A percentile compares a stretch with the other conserved stretches of the same genome.
Evolutionary conservation across 352 stramenopile genomes (phyloP).

Genomic region (Phytophthora aleatoria): DNA sequence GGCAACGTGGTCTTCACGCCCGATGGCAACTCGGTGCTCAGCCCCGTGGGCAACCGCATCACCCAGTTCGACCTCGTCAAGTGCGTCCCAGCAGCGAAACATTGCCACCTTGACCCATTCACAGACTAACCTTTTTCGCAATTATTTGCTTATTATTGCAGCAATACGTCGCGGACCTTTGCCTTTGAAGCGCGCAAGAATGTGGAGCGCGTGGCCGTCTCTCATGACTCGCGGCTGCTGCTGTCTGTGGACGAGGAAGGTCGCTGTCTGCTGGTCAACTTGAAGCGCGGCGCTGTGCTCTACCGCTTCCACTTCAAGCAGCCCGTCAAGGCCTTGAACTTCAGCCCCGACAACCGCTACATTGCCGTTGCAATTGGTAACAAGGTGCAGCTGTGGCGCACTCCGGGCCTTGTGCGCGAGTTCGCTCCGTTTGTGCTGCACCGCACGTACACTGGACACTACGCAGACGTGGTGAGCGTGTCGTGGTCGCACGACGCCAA

Average conservation of each 20-base stretch:
- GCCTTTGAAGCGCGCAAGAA: constrained; percentile 93
- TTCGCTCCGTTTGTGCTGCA: constrained; percentile 92
- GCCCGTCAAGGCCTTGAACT: constrained; percentile 81
- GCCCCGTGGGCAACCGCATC: constrained; percentile 94
- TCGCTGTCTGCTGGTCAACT: constrained; percentile 90
- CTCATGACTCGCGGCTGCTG: constrained; percentile 88
- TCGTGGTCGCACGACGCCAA: constrained; percentile 89
- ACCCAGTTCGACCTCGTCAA: constrained; percentile 94
- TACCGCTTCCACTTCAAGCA: constrained; percentile 96
- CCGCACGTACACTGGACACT: constrained; percentile 88
- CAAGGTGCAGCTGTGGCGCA: constrained; percentile 93
- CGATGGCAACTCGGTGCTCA: constrained; percentile 92
- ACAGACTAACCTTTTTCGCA: constrained; percentile 6
- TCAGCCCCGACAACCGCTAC: constrained; percentile 89
- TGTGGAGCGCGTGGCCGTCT: constrained; percentile 86
- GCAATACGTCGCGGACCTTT: constrained; percentile 89
- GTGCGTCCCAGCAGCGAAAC: constrained; percentile 45
- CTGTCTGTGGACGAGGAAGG: constrained; percentile 92
- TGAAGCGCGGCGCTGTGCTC: constrained; percentile 88
- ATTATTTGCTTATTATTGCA: constrained; percentile 33
- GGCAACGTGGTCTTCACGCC: constrained; percentile 94
- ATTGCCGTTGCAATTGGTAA: constrained; percentile 90
- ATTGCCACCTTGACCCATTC: not conserved
- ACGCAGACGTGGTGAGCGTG: constrained; percentile 87
- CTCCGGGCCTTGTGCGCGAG: constrained; percentile 83